Percentiles rank a stretch among this genome's conserved stretches.
phyloP scores from a whole-genome alignment of 2,329 filamentous ascomycete species.

The Colletotrichum endophyticum region DNA sequence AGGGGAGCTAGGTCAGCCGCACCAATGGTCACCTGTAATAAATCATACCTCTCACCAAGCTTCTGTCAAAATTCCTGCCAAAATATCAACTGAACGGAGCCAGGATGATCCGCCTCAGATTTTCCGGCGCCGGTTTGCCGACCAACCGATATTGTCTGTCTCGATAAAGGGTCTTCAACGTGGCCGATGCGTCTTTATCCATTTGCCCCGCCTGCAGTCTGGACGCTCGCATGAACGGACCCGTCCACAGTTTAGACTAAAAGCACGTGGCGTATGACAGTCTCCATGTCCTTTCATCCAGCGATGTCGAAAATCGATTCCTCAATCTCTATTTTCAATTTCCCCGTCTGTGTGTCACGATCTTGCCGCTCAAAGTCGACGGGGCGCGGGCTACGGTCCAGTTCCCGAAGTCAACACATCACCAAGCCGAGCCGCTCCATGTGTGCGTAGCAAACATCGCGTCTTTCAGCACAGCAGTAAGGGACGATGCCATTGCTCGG shows the following conservation, averaged over 20 bases:
- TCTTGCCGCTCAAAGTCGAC: not conserved
- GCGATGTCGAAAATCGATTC: not conserved
- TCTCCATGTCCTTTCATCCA: not conserved
- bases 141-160: not conserved
- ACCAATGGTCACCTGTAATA: not conserved
- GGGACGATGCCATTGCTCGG: not conserved
- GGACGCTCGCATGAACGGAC: not conserved
- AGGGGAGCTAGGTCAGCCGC: not conserved
- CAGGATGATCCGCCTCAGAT: not conserved
- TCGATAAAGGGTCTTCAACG: not conserved
- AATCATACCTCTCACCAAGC: not conserved
- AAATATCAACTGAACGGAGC: not conserved
- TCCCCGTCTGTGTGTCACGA: not conserved
- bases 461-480: not conserved
- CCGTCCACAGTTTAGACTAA: not conserved
- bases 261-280: not conserved
- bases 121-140: not conserved
- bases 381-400: not conserved
- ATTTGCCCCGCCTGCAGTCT: not conserved
- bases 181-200: not conserved
- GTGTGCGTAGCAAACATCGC: not conserved
- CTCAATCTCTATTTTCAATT: not conserved
- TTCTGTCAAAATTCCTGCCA: not conserved
- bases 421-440: not conserved
- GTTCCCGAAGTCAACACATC: not conserved